A percentile compares a stretch with the other conserved stretches of the same genome.
These are phyloP conservation scores for Peniophora sp. DNA, from an alignment of 1,284 basidiomycete species.

Conservation along the genomic window DNA sequence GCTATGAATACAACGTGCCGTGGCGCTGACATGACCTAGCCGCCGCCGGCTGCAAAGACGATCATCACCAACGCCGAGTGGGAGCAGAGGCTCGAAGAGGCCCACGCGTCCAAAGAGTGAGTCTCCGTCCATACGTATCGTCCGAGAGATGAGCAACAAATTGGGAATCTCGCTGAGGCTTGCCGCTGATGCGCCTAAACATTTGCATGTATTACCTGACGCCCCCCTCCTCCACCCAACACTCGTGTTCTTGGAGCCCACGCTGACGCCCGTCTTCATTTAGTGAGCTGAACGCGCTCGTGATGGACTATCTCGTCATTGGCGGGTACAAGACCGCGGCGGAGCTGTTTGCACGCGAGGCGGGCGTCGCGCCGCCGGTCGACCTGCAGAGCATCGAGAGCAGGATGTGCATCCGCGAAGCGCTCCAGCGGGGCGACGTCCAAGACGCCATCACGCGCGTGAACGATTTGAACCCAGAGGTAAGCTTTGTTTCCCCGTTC, in stretches of 20 bases:
- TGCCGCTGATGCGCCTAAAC: constrained; percentile 46
- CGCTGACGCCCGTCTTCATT: constrained; percentile 22
- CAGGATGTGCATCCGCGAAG: constrained; percentile 89
- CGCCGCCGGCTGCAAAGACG: constrained; percentile 36
- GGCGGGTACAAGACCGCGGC: constrained; percentile 97
- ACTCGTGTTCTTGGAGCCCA: constrained; percentile 16
- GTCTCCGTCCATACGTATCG: constrained; percentile 21
- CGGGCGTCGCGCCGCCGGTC: constrained; percentile 66
- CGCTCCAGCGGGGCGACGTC: constrained; percentile 89
- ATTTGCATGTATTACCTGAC: constrained; percentile 82
- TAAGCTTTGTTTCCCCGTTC: constrained; percentile 36
- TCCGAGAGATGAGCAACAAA: constrained; percentile 50
- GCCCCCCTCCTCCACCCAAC: constrained; percentile 7
- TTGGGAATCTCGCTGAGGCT: constrained; percentile 87
- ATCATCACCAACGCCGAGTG: constrained; percentile 66
- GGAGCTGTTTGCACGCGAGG: constrained; percentile 88
- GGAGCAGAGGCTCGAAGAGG: constrained; percentile 67
- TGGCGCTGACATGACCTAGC: constrained; percentile 12
- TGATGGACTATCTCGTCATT: constrained; percentile 97
- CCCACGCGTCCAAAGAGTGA: constrained; percentile 72
- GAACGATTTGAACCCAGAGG: constrained; percentile 96
- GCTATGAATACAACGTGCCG: too few species aligned
- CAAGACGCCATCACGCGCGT: constrained; percentile 90
- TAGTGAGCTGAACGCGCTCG: constrained; percentile 90
- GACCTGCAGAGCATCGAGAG: constrained; percentile 92